phyloP scores from a whole-genome alignment of 2,329 filamentous ascomycete genomes.

The Microsporum ferrugineum region DNA sequence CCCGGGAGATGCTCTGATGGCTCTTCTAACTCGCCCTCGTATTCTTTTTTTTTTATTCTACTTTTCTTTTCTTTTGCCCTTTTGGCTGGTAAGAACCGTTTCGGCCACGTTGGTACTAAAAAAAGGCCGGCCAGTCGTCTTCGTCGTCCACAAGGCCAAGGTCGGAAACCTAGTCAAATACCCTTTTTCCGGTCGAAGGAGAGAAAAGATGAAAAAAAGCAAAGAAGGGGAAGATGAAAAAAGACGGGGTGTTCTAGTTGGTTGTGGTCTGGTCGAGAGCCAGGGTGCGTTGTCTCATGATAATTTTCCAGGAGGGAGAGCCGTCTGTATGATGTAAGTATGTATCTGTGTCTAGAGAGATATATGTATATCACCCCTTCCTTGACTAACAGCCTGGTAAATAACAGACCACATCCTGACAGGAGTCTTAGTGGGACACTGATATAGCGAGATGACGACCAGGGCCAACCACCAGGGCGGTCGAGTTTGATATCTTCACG shows the following conservation, averaged over 20 bases:
- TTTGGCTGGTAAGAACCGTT: not conserved
- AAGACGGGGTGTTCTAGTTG: not conserved
- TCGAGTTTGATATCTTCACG: constrained; percentile 1
- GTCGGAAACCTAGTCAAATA: not conserved
- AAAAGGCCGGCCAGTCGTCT: not conserved
- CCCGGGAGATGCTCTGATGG: not conserved
- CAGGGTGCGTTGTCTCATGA: not conserved
- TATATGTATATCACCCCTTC: no score
- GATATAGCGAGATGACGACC: not conserved
- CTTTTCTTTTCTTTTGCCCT: constrained; percentile 1
- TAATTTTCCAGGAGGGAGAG: not conserved
- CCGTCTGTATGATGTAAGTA: no score
- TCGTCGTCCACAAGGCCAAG: not conserved
- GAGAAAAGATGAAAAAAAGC: not conserved
- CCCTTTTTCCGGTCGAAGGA: not conserved
- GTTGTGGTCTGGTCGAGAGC: not conserved
- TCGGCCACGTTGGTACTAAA: constrained; percentile 5
- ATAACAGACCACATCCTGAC: not conserved
- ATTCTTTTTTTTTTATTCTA: not conserved
- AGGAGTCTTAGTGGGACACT: not conserved
- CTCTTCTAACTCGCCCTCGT: not conserved
- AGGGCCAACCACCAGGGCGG: not conserved
- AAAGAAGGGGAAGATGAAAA: not conserved
- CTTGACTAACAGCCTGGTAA: not conserved
- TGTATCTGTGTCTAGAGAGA: no score